phyloP scores from a whole-genome alignment of 345 rosid genomes.

The Populus euphratica region DNA sequence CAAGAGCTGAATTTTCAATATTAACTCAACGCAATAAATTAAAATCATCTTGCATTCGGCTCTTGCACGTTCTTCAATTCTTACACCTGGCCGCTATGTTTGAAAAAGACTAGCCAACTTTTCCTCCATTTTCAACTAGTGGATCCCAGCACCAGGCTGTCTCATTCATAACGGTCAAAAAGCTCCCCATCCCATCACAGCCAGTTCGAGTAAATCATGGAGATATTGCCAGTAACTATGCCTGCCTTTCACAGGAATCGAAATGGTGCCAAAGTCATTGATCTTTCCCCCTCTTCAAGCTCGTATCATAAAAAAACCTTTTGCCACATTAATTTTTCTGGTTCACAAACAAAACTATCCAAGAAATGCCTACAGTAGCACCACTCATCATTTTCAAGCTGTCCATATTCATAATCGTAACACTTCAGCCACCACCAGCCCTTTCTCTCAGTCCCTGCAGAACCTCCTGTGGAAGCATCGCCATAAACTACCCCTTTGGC shows the following conservation, averaged over 20 bases:
- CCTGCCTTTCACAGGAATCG: not conserved
- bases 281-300: not conserved
- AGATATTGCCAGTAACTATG: not conserved
- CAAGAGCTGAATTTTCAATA: not conserved
- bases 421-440: not conserved
- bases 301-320: not conserved
- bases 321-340: not conserved
- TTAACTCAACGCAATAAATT: no score
- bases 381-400: not conserved
- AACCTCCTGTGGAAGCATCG: slow-evolving; percentile 53
- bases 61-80: not conserved
- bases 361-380: not conserved
- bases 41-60: not conserved
- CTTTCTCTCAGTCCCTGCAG: slow-evolving; percentile 37
- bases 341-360: not conserved
- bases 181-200: not conserved
- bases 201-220: slow-evolving; percentile 14
- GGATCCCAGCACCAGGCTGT: slow-evolving; percentile 15
- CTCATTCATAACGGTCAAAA: slow-evolving; percentile 8
- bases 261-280: not conserved
- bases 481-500: slow-evolving; percentile 76
- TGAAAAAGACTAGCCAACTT: slow-evolving; percentile 5
- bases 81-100: slow-evolving; percentile 5
- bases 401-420: not conserved
- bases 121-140: slow-evolving; percentile 9